phyloP scores from a whole-genome alignment of 2,329 filamentous ascomycete species.

The Colletotrichum sp. region DNA sequence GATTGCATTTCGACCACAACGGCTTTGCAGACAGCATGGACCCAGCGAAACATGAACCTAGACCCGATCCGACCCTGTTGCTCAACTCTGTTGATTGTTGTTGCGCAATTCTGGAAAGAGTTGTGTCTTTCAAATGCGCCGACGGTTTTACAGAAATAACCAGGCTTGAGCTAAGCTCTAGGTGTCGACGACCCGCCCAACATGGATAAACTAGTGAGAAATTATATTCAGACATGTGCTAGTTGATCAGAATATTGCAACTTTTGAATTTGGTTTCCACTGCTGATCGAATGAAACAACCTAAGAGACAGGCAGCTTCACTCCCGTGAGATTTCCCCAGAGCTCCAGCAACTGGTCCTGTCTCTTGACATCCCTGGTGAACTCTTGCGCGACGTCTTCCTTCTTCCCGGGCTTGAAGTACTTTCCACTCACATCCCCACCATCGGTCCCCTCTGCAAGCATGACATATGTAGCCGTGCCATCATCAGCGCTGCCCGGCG shows the following conservation, averaged over 20 bases:
- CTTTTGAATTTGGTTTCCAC: neutral
- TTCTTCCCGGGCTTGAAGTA: slow-evolving; percentile 41
- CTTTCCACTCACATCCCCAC: slow-evolving; percentile 34
- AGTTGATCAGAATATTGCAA: neutral
- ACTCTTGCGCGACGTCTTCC: slow-evolving; percentile 30
- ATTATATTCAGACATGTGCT: neutral
- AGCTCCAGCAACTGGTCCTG: slow-evolving; percentile 50
- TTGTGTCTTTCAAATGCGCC: neutral
- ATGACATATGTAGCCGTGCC: slow-evolving; percentile 52
- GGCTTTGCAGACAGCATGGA: neutral
- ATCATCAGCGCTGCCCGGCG: slow-evolving; percentile 50
- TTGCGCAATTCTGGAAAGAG: neutral
- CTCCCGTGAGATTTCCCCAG: slow-evolving; percentile 32
- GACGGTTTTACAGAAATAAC: neutral
- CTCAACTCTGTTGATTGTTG: neutral
- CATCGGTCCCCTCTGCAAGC: slow-evolving; percentile 46
- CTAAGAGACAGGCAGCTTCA: neutral
- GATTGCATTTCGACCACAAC: neutral
- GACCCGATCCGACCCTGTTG: neutral
- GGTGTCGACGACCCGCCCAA: neutral
- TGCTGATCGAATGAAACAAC: neutral
- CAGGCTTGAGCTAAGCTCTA: neutral
- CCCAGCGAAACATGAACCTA: neutral
- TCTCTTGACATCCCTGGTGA: slow-evolving; percentile 38
- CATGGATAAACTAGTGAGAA: neutral